phyloP scores from a whole-genome alignment of 2,329 filamentous ascomycete genomes.

The Paraconiothyrium brasiliense region DNA sequence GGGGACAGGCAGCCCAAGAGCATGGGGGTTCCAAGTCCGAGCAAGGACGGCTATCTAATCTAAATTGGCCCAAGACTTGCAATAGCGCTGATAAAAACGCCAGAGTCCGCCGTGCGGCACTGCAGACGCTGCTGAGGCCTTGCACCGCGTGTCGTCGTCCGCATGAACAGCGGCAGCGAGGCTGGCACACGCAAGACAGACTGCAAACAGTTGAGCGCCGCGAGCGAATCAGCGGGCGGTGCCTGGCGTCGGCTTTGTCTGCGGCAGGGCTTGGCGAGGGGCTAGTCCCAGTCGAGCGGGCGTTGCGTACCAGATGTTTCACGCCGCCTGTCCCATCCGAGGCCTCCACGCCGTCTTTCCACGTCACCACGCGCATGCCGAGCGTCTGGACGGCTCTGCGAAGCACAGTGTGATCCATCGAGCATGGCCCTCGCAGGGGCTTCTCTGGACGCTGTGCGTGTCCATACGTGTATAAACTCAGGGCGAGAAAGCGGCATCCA shows the following conservation, averaged over 20 bases:
- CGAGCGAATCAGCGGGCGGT: conserved; percentile 12
- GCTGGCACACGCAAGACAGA: neutral
- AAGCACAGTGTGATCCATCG: neutral
- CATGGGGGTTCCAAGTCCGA: conserved; percentile 10
- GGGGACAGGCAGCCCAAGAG: conserved; percentile 1
- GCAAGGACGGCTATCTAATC: neutral
- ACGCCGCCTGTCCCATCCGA: conserved; percentile 1
- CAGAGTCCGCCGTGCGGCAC: neutral
- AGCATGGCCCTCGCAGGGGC: neutral
- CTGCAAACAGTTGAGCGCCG: neutral
- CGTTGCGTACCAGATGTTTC: conserved; percentile 9
- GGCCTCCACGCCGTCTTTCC: conserved; percentile 7
- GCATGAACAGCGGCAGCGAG: neutral
- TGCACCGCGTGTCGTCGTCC: neutral
- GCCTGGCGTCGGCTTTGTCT: conserved; percentile 9
- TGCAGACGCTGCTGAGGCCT: neutral
- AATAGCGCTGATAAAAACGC: neutral
- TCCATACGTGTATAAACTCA: neutral
- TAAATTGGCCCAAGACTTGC: conserved; percentile 10
- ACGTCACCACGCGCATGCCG: conserved; percentile 2
- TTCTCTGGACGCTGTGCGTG: neutral
- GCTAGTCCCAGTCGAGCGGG: conserved; percentile 5
- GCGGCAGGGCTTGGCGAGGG: neutral
- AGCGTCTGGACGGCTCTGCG: neutral
- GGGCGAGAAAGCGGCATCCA: neutral